Base-by-base conservation (phyloP, 2,329 filamentous ascomycete genomes). In the Passalora sequoiae region DNA sequence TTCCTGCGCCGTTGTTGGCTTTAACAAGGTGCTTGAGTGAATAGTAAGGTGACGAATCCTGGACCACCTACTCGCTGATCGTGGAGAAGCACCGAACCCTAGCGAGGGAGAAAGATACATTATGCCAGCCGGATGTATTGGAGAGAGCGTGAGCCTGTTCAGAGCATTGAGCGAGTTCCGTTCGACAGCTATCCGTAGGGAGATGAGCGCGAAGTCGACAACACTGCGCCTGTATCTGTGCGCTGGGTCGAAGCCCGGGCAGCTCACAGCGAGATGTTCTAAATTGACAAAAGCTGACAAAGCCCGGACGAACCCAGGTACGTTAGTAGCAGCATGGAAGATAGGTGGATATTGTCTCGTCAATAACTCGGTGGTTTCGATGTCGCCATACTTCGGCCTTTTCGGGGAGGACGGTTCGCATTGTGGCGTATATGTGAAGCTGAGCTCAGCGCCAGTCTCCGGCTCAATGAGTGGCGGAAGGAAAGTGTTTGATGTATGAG, bases 131-230 rank as follows among this genome's bases (percentile, higher is more conserved):
- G 86, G 81, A 55, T 94, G 87, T 7, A 94, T 77, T 2, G 79
- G 78, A 9, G 79, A 77, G 2, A 94, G 74, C 1, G 84, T 84
- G 3, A 95, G 73, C 47, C 82, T 83, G 50, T 74, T 71, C 10
- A 95, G 75, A 45, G 73, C 75, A 38, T 70, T 71, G 37, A 92
- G 68, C 1, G 81, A 78, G 7, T 82, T 78, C 41, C 83, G 77
- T 69, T 94, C 89, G 21, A 94, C 68, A 9, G 89, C 84, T 51
- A 94, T 88, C 51, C 88, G 83, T 43, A 94, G 69, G 52, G 86
- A 92, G 61, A 94, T 88, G 49, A 95, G 79, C 3, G 87, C 87
- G 60, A 92, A 94, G 72, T 94, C 89, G 47, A 94, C 86, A 37
- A 83, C 80, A 63, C 81, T 82, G 36, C 86, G 78, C 27, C 87